Conservation (phyloP, 2,329 filamentous ascomycete species). For the Bipolaris oryzae region DNA sequence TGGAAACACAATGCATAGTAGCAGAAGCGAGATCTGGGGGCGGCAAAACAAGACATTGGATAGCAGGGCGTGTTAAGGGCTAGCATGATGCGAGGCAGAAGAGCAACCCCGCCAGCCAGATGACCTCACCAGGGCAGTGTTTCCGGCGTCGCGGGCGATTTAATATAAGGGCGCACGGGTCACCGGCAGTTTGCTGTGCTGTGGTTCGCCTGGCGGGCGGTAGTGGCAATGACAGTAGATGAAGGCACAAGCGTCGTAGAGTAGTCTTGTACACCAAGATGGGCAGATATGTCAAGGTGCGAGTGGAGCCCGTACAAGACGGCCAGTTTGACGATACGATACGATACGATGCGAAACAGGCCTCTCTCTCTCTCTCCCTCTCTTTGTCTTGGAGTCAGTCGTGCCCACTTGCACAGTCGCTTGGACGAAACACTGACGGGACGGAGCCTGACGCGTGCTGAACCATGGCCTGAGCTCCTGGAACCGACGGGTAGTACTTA, state of each 20-base stretch:
- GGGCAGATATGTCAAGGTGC: conserved; percentile 6
- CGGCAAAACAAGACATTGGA: background rate
- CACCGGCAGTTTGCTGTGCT: conserved; percentile 21
- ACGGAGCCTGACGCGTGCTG: conserved; percentile 16
- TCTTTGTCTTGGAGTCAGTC: conserved; percentile 4
- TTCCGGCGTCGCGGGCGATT: background rate
- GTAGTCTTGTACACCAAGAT: background rate
- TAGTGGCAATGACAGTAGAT: conserved; percentile 16
- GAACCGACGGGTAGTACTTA: conserved; percentile 16
- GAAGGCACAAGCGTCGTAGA: conserved; percentile 2
- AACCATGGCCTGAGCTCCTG: conserved; percentile 20
- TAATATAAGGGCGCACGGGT: conserved; percentile 12
- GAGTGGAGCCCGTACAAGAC: conserved; percentile 2
- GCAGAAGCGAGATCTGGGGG: background rate
- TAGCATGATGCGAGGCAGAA: background rate
- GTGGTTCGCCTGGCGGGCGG: conserved; percentile 9
- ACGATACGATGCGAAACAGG: background rate
- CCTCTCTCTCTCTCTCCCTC: background rate
- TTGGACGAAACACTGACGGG: conserved; percentile 19
- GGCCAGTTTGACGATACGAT: conserved; percentile 17
- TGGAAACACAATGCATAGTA: background rate
- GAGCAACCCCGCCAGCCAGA: background rate
- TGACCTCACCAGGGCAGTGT: conserved; percentile 1
- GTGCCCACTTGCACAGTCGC: background rate
- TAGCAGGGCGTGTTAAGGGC: background rate